These are phyloP conservation scores for Lactarius hengduanensis DNA, from an alignment of 768 basidiomycete species.

Conservation along the genomic window DNA sequence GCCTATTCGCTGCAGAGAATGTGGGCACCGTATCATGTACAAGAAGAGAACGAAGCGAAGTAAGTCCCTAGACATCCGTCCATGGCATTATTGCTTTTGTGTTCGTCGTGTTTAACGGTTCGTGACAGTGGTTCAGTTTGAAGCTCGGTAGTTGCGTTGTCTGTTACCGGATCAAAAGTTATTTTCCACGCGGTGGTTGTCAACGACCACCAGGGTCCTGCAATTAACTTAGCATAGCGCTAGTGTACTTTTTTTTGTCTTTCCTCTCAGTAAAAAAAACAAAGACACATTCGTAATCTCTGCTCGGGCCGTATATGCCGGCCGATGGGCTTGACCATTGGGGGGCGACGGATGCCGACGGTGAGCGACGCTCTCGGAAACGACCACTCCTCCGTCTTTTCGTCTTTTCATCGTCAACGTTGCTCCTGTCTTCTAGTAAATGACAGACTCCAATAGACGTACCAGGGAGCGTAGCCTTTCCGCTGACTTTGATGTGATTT, in stretches of 20 bases:
- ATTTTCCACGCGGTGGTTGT: background rate
- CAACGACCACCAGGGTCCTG: background rate
- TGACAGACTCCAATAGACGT: constrained; percentile 48
- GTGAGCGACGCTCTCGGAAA: constrained; percentile 10
- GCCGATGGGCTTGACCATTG: constrained; percentile 3
- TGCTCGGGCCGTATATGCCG: constrained; percentile 13
- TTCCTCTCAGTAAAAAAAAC: background rate
- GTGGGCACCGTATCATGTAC: constrained; percentile 98
- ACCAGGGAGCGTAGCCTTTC: constrained; percentile 66
- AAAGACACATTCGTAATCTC: background rate
- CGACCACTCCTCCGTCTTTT: background rate
- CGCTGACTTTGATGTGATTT: constrained; percentile 52
- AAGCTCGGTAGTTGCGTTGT: constrained; percentile 15
- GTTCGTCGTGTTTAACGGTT: constrained; percentile 12
- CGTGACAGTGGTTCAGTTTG: constrained; percentile 70
- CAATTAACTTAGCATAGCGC: background rate
- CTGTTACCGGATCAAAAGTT: background rate
- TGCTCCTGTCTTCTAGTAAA: constrained; percentile 1
- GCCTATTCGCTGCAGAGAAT: constrained; percentile 93
- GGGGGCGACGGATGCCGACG: constrained; percentile 7
- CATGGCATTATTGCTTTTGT: background rate
- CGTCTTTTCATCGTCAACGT: background rate
- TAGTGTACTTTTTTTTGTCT: background rate
- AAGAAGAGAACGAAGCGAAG: constrained; percentile 95
- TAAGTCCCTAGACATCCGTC: constrained; percentile 43